Evolutionary conservation across 2,329 filamentous ascomycete species (phyloP).

Genomic region (Aspergillus sergii): DNA sequence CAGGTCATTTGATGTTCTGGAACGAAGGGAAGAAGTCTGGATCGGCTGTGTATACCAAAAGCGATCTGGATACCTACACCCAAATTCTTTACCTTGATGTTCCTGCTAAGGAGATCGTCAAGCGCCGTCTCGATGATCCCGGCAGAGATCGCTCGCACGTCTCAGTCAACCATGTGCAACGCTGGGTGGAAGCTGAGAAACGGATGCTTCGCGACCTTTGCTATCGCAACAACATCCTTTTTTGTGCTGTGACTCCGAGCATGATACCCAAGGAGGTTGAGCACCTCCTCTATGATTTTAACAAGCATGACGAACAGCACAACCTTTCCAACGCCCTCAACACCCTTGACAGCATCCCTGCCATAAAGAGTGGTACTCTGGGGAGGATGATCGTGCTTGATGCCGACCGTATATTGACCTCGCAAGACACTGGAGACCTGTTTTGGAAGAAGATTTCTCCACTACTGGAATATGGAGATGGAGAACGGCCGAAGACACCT

Average conservation of each 20-base stretch:
- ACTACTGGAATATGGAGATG: neutral
- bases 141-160: constrained; percentile 35
- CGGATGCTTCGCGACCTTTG: constrained; percentile 49
- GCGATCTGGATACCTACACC: constrained; percentile 53
- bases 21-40: constrained; percentile 29
- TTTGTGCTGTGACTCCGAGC: constrained; percentile 28
- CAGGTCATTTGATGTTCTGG: constrained; percentile 62
- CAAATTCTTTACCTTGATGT: constrained; percentile 62
- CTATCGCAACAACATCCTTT: constrained; percentile 50
- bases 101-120: constrained; percentile 37
- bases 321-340: constrained; percentile 40
- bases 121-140: constrained; percentile 44
- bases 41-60: constrained; percentile 44
- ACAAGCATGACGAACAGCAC: constrained; percentile 37
- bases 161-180: constrained; percentile 43
- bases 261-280: neutral
- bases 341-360: constrained; percentile 39
- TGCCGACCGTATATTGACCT: constrained; percentile 58
- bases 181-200: constrained; percentile 55
- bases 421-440: constrained; percentile 28
- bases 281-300: constrained; percentile 37
- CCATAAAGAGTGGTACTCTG: constrained; percentile 17
- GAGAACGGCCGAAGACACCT: constrained; percentile 20
- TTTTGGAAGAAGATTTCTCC: constrained; percentile 18
- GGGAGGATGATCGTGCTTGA: constrained; percentile 60